phyloP scores from a whole-genome alignment of 176 grass and related monocot species.

The Oryza glumipatula region DNA sequence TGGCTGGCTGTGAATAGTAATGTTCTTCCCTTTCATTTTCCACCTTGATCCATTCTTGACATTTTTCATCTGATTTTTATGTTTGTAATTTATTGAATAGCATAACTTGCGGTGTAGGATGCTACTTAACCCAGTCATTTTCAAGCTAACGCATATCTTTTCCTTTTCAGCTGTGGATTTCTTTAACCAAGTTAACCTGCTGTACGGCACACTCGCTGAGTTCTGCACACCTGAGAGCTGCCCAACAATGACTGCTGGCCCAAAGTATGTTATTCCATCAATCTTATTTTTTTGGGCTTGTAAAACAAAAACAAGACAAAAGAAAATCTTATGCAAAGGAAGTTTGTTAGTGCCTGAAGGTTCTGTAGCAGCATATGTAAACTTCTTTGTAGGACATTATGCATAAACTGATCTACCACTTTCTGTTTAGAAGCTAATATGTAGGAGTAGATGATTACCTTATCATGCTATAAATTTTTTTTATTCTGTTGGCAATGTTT shows the following conservation, averaged over 20 bases:
- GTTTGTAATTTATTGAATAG: slow-evolving; percentile 9
- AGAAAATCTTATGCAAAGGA: background rate
- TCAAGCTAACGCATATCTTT: slow-evolving; percentile 39
- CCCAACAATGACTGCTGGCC: slow-evolving; percentile 96
- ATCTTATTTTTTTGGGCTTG: background rate
- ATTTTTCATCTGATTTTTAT: background rate
- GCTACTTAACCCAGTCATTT: slow-evolving; percentile 1
- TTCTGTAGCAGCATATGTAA: background rate
- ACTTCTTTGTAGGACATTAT: background rate
- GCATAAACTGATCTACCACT: background rate
- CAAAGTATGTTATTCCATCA: slow-evolving; percentile 61
- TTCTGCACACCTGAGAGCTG: slow-evolving; percentile 96
- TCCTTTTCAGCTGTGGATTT: slow-evolving; percentile 95
- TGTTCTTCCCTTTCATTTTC: slow-evolving; percentile 11
- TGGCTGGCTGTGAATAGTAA: slow-evolving; percentile 99
- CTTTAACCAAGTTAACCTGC: slow-evolving; percentile 99
- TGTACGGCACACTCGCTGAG: slow-evolving; percentile 89
- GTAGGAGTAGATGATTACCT: background rate
- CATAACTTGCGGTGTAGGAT: background rate
- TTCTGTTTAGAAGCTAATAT: slow-evolving; percentile 24
- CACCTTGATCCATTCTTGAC: background rate
- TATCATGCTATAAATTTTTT: background rate
- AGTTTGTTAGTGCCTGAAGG: background rate
- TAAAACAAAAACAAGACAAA: background rate
- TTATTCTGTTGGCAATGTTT: background rate